These are phyloP conservation scores for Leptodontidium sp. DNA, from an alignment of 2,329 filamentous ascomycete genomes.

Conservation along the genomic window DNA sequence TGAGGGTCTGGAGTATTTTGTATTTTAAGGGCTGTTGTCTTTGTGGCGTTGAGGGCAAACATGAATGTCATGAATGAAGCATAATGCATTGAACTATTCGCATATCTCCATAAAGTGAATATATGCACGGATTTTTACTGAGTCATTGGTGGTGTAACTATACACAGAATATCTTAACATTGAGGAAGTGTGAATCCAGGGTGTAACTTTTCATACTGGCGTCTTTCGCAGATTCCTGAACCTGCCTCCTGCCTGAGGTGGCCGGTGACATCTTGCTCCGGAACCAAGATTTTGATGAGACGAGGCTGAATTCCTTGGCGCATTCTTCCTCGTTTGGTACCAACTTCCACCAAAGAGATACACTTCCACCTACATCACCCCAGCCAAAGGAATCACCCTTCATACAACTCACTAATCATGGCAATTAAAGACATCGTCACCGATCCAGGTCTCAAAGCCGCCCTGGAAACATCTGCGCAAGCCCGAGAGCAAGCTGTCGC, in stretches of 20 bases:
- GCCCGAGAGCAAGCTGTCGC: conserved; percentile 76
- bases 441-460: conserved; percentile 70
- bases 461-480: conserved; percentile 76
- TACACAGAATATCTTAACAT: no score
- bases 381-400: neutral
- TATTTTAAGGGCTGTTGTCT: neutral
- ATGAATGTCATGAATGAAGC: conserved; percentile 16
- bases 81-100: conserved; percentile 4
- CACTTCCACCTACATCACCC: neutral
- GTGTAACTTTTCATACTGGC: no score
- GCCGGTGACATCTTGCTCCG: no score
- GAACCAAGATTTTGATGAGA: neutral
- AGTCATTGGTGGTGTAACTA: neutral
- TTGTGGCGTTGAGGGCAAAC: neutral
- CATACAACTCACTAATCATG: conserved; percentile 50
- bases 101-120: neutral
- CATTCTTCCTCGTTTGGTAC: neutral
- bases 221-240: no score
- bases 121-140: no score
- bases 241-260: no score
- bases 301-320: conserved; percentile 7
- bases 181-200: no score
- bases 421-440: conserved; percentile 65
- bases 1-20: neutral
- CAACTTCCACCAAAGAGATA: neutral